Evolutionary conservation across 2,329 filamentous ascomycete species (phyloP), one percentile per base, ranked within the genome.

Genomic region (Grosmannia penicillata): DNA sequence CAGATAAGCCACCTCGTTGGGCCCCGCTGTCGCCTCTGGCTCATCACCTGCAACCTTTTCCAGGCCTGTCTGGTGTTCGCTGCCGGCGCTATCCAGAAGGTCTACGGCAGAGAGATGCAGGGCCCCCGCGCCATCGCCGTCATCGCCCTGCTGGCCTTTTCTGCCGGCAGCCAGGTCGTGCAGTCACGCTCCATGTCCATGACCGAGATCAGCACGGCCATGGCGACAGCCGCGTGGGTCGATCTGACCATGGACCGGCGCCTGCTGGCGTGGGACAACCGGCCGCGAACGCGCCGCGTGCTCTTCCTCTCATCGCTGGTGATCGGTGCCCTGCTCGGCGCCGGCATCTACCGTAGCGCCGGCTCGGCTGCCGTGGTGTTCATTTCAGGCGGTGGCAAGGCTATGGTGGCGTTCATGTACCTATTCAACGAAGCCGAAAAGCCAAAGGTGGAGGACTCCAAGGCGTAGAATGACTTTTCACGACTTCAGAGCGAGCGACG

Each of bases 211-310:
- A 73, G 63, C 41, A 78, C 74, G 0, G 72, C 73, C 21, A 77
- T 77, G 71, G 72, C 71, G 0, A 78, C 73, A 6, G 71, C 73
- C 1, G 72, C 73, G 2, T 77, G 69, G 63, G 59, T 78, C 2
- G 72, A 78, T 48, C 49, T 76, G 39, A 51, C 74, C 37, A 68
- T 75, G 38, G 73, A 78, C 49, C 59, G 60, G 23, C 56, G 57
- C 6, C 53, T 77, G 35, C 61, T 72, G 15, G 53, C 50, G 5
- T 8, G 53, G 8, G 47, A 57, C 13, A 76, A 76, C 47, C 55
- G 65, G 14, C 56, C 63, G 3, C 54, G 71, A 14, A 71, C 66
- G 26, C 55, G 71, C 6, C 55, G 70, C 3, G 51, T 65, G 4
- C 53, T 60, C 27, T 76, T 76, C 43, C 52, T 76, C 31, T 15